Percentiles rank a stretch among this genome's conserved stretches.
Evolutionary conservation across 306 rosid genomes (phyloP).

Genomic region (Sindora glabra): DNA sequence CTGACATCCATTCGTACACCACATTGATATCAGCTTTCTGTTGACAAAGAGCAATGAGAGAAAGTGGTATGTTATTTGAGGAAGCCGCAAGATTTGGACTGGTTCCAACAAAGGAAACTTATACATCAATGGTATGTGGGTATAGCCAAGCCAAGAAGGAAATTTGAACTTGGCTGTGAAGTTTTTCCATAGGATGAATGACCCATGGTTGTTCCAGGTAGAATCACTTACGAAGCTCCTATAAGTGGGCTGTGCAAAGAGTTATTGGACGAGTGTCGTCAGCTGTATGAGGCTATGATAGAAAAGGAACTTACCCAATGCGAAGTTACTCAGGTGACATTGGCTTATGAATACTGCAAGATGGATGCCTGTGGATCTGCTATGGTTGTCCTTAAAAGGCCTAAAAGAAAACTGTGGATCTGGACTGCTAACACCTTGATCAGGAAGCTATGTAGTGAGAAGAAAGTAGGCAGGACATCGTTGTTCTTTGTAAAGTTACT

Average conservation of each 20-base stretch:
- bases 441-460: constrained; percentile 71
- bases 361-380: constrained; percentile 58
- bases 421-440: constrained; percentile 59
- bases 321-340: constrained; percentile 78
- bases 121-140: constrained; percentile 85
- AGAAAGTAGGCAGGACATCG: constrained; percentile 81
- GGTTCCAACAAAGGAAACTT: constrained; percentile 70
- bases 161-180: constrained; percentile 47
- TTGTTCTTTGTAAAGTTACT: constrained; percentile 67
- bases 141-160: constrained; percentile 67
- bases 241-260: constrained; percentile 85
- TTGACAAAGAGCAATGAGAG: constrained; percentile 55
- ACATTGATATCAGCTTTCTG: constrained; percentile 68
- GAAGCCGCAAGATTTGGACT: constrained; percentile 52
- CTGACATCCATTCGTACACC: constrained; percentile 69
- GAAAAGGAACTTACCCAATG: constrained; percentile 76
- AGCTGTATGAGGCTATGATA: constrained; percentile 70
- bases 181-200: constrained; percentile 57
- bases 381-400: constrained; percentile 53
- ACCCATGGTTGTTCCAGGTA: constrained; percentile 67
- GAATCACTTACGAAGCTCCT: constrained; percentile 62
- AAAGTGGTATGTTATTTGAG: constrained; percentile 52
- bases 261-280: too few relatives aligned
- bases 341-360: constrained; percentile 77
- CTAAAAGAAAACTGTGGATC: constrained; percentile 66